Evolutionary conservation across 495 filamentous ascomycete genomes (phyloP), one percentile per base, ranked within the genome.

Genomic region (Penicillium robsamsonii): DNA sequence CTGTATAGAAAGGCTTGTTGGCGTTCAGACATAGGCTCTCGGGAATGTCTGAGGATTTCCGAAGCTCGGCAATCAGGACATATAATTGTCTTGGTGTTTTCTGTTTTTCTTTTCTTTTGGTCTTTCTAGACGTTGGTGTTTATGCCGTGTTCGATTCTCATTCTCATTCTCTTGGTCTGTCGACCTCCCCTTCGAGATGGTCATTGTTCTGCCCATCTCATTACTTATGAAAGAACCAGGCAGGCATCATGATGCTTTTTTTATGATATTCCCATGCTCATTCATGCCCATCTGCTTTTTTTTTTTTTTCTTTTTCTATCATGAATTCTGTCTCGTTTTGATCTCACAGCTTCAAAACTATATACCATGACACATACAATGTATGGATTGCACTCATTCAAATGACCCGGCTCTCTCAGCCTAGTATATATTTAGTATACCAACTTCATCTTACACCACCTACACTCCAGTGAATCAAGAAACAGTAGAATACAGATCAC

Each of bases 1-100:
- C 57, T 56, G 20, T 60, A 43, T 54, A 70, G 66, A 70, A 55
- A 61, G 61, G 42, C 52, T 54, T 38, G 57, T 64, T 60, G 71
- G 71, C 71, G 71, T 73, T 73, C 58, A 61, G 43, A 62, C 68
- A 68, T 44, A 69, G 46, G 59, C 44, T 46, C 29, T 58, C 38
- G 59, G 56, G 61, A 48, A 65, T 58, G 42, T 59, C 24, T 51
- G 52, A 46, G 47, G 57, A 49, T 61, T 58, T 46, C 50, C 15
- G 33, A 10, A 30, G 41, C 44, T 61, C 22, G 46, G 50, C 49
- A 43, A 62, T 25, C 40, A 17, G 41, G 52, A 27, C 35, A 9
- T 55, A 24, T 25, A 20, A 37, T 55, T 33, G 51, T 24, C 50
- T 46, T 40, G 42, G 12, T 13, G 17, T 38, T 42, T 52, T 50